Conservation (phyloP, 2,329 filamentous ascomycete species). For the Macrophomina pseudophaseolina region DNA sequence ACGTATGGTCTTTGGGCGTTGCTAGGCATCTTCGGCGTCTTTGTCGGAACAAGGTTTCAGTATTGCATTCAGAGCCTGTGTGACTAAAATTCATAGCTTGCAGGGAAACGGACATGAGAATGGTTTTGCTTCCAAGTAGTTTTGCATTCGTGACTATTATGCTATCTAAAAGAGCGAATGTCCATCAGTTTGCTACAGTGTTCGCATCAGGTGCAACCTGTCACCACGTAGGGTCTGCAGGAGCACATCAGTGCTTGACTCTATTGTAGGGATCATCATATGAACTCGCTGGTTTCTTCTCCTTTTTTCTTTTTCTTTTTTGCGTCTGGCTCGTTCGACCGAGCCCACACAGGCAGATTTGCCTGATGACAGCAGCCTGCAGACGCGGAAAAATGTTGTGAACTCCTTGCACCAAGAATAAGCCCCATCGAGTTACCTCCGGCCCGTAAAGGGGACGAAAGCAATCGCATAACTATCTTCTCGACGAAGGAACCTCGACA, state of each 20-base stretch:
- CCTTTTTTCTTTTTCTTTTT: slow-evolving; percentile 6
- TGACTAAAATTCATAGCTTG: background rate
- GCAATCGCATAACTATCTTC: slow-evolving; percentile 99
- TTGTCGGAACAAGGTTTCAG: background rate
- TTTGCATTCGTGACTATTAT: background rate
- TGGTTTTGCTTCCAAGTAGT: background rate
- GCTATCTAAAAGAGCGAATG: slow-evolving; percentile 28
- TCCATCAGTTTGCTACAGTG: slow-evolving; percentile 52
- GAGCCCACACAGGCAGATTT: slow-evolving; percentile 53
- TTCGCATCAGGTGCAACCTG: slow-evolving; percentile 32
- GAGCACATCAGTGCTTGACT: slow-evolving; percentile 94
- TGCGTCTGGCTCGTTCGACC: slow-evolving; percentile 72
- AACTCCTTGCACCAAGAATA: slow-evolving; percentile 99
- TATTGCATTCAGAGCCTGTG: background rate
- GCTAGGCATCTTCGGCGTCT: background rate
- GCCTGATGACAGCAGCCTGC: slow-evolving; percentile 44
- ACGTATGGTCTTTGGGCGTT: background rate
- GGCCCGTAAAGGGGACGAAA: slow-evolving; percentile 45
- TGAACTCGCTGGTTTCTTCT: slow-evolving; percentile 53
- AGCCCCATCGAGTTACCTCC: slow-evolving; percentile 99
- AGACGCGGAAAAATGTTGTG: slow-evolving; percentile 53
- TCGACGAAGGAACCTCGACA: slow-evolving; percentile 77
- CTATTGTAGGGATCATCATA: slow-evolving; percentile 95
- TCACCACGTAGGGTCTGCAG: slow-evolving; percentile 53
- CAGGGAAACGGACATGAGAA: background rate